Percentiles rank a stretch among this genome's conserved stretches.
Conservation (phyloP, 148 eudicot genomes). For the Suaeda aralocaspica region DNA sequence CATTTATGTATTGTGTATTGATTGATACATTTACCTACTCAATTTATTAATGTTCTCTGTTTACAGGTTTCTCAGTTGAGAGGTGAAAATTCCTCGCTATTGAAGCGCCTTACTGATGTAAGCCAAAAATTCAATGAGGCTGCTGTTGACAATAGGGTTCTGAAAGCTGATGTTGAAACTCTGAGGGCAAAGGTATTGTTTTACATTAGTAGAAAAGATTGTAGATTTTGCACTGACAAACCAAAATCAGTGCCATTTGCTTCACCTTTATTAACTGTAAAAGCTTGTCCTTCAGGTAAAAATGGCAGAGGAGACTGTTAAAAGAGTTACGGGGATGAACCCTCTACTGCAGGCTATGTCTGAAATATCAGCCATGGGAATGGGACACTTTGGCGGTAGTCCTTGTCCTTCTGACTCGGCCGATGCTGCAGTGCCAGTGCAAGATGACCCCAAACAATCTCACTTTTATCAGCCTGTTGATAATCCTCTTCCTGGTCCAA, state of each 20-base stretch:
- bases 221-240: not conserved
- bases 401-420: conserved; percentile 64
- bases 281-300: conserved; percentile 55
- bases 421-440: conserved; percentile 72
- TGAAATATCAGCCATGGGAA: conserved; percentile 62
- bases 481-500: conserved; percentile 32
- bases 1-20: not conserved
- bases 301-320: conserved; percentile 97
- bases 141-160: conserved; percentile 93
- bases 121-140: conserved; percentile 91
- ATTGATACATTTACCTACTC: not conserved
- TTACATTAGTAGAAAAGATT: not conserved
- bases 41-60: conserved; percentile 1
- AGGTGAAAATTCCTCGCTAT: conserved; percentile 83
- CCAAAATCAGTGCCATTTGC: not conserved
- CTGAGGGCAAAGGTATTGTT: conserved; percentile 83
- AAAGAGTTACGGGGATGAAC: conserved; percentile 81
- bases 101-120: conserved; percentile 78
- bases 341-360: conserved; percentile 83
- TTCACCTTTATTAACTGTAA: not conserved
- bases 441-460: conserved; percentile 49
- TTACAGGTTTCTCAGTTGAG: conserved; percentile 75
- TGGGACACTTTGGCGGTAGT: conserved; percentile 59
- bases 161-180: conserved; percentile 97
- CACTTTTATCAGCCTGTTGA: conserved; percentile 50